Conservation (phyloP, 192 early-diverging fungal genomes). For the Chytriomyces confervae region DNA sequence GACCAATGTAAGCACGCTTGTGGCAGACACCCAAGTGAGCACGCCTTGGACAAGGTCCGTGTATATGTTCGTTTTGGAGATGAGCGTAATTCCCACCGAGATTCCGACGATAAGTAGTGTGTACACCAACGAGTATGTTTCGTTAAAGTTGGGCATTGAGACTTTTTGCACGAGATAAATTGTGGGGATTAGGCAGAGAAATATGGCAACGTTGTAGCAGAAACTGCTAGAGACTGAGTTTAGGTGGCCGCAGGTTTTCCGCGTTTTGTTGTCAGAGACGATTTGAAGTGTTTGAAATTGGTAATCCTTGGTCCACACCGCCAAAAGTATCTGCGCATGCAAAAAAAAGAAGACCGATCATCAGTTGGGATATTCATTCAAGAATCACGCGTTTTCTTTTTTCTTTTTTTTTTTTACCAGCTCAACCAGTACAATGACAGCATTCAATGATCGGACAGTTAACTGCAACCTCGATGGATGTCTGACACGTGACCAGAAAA, state of each 20-base stretch:
- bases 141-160: background rate
- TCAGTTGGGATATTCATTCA: background rate
- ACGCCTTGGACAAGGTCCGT: background rate
- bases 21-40: background rate
- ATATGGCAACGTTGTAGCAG: background rate
- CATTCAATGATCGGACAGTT: background rate
- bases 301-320: background rate
- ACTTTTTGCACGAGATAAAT: conserved; percentile 15
- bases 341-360: background rate
- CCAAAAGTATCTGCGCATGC: background rate
- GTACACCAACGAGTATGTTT: background rate
- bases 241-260: background rate
- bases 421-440: background rate
- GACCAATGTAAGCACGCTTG: background rate
- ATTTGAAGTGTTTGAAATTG: background rate
- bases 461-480: background rate
- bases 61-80: background rate
- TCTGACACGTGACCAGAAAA: background rate
- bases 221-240: background rate
- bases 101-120: background rate
- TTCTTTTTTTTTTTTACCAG: background rate
- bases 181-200: background rate
- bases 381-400: background rate
- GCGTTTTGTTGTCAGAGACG: background rate
- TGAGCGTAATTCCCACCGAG: background rate